Evolutionary conservation across 108 stramenopile genomes (phyloP), one percentile per base, ranked within the genome.

Genomic region (Cyclotella kingstonii): DNA sequence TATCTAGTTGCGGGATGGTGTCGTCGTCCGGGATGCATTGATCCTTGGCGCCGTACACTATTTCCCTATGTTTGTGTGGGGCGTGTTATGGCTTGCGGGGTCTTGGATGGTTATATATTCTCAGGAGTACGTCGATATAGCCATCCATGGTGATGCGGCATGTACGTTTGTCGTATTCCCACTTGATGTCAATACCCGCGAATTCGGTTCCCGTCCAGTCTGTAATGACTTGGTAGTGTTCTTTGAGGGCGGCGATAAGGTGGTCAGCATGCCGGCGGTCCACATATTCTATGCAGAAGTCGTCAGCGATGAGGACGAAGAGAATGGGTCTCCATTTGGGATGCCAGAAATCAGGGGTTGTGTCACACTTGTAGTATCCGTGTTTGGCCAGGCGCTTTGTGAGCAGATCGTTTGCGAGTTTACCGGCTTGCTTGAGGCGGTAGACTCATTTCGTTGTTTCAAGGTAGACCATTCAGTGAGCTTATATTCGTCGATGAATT

Each of bases 371-470:
- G 25, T 42, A 36, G 42, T 75, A 80, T 3, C 73, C 68, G 31
- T 69, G 14, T 21, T 21, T 1, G 0, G 42, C 63, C 10, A 73
- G 35, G 39, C 29, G 50, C 11, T 47, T 23, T 17, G 15, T 1
- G 38, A 79, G 60, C 3, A 53, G 44, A 12, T 59, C 51, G 21
- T 74, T 70, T 28, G 79, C 58, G 21, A 82, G 60, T 12, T 45
- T 60, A 46, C 80, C 73, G 1, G 72, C 72, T 31, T 78, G 77
- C 1, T 60, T 52, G 0, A 78, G 69, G 17, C 77, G 73, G 38
- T 83, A 83, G 57, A 72, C 60, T 3, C 81, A 69, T 1, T 76
- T 49, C 1, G 29, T 28, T 14, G 23, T 22, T 19, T 22, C 17
- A 46, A 46, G 23, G 45, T 46, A 46, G 19, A 46, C n/a, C n/a